A percentile compares a stretch with the other conserved stretches of the same genome.
These are phyloP conservation scores for Serendipita indica DNA, from an alignment of 768 basidiomycete genomes.

Conservation along the genomic window DNA sequence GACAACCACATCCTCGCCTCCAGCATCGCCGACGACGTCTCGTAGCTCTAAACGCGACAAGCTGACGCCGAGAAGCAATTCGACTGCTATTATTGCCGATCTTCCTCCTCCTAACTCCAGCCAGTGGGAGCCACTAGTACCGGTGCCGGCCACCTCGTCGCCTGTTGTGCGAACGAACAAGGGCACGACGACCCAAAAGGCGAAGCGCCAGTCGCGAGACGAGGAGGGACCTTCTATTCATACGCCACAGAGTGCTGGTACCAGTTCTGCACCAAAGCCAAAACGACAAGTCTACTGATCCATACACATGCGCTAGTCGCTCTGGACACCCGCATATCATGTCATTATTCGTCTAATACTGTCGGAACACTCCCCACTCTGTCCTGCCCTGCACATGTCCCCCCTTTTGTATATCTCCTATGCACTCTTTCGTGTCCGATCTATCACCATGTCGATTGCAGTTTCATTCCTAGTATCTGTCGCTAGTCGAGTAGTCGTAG, in stretches of 20 bases:
- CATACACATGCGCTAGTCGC: background rate
- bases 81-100: slow-evolving; percentile 6
- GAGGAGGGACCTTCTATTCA: background rate
- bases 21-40: background rate
- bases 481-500: background rate
- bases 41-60: slow-evolving; percentile 1
- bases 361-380: background rate
- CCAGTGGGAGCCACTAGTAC: slow-evolving; percentile 5
- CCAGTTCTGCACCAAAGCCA: background rate
- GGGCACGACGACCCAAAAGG: background rate
- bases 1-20: background rate
- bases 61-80: slow-evolving; percentile 2
- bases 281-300: slow-evolving; percentile 6
- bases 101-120: background rate
- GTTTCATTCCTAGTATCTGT: background rate
- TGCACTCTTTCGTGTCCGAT: background rate
- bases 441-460: background rate
- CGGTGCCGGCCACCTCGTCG: background rate
- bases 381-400: background rate
- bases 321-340: background rate
- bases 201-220: slow-evolving; percentile 3
- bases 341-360: background rate
- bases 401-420: background rate
- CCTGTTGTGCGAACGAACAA: slow-evolving; percentile 5
- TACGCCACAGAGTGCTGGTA: background rate